These are phyloP conservation scores for Linnemannia zychae DNA, from an alignment of 192 early-diverging fungal genomes.

Conservation along the genomic window DNA sequence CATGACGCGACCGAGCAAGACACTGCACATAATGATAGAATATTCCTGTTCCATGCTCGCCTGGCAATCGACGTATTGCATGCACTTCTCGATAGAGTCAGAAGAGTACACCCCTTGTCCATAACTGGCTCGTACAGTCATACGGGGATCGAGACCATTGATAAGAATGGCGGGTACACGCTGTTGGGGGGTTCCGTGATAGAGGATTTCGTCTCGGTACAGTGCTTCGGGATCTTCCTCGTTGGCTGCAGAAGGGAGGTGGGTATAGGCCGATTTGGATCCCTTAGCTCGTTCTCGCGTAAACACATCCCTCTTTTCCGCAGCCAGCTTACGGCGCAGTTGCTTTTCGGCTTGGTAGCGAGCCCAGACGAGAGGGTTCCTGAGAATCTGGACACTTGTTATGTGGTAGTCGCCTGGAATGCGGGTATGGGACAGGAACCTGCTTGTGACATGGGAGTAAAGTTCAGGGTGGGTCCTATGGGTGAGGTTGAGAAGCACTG, in stretches of 20 bases:
- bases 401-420: conserved; percentile 22
- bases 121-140: conserved; percentile 39
- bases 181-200: conserved; percentile 30
- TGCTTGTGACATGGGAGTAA: background rate
- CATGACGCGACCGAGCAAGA: conserved; percentile 29
- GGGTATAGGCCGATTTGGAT: background rate
- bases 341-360: conserved; percentile 44
- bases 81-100: conserved; percentile 51
- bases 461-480: background rate
- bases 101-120: conserved; percentile 51
- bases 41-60: conserved; percentile 30
- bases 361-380: conserved; percentile 37
- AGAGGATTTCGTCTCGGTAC: conserved; percentile 47
- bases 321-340: conserved; percentile 20
- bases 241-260: background rate
- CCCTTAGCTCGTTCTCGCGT: background rate
- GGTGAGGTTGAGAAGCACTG: conserved; percentile 25
- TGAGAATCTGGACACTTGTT: conserved; percentile 23
- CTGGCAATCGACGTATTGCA: conserved; percentile 45
- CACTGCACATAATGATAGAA: conserved; percentile 42
- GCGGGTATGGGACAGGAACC: conserved; percentile 30
- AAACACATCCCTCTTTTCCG: background rate
- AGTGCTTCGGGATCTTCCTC: conserved; percentile 25
- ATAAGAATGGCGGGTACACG: conserved; percentile 31
- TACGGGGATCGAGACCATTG: conserved; percentile 42